phyloP scores from a whole-genome alignment of 1,139 yeast species.

The Saccharomyces hybrid region DNA sequence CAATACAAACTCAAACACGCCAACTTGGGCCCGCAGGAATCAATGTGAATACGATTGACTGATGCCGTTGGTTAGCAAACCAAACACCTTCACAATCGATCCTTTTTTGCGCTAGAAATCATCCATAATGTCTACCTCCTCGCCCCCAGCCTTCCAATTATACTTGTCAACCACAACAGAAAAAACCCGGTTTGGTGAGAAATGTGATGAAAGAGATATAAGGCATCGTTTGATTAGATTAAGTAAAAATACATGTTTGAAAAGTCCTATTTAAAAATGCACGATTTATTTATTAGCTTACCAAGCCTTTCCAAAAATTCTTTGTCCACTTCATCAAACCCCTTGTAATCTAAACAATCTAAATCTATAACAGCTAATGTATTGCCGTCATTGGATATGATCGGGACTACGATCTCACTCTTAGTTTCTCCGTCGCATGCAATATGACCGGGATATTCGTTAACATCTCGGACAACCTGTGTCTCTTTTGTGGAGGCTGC shows the following conservation, averaged over 20 bases:
- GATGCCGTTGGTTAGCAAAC: not conserved
- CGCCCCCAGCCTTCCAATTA: not conserved
- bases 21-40: not conserved
- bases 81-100: not conserved
- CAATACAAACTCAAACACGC: not conserved
- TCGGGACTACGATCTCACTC: slow-evolving; percentile 89
- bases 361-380: slow-evolving; percentile 76
- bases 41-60: not conserved
- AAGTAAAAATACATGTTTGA: not conserved
- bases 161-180: not conserved
- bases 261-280: slow-evolving; percentile 8
- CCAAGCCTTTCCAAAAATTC: slow-evolving; percentile 55
- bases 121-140: not conserved
- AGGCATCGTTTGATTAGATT: not conserved
- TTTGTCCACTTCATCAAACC: slow-evolving; percentile 60
- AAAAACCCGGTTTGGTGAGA: not conserved
- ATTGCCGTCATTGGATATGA: slow-evolving; percentile 37
- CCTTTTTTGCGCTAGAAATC: not conserved
- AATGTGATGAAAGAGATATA: not conserved
- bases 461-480: slow-evolving; percentile 71
- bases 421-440: slow-evolving; percentile 95
- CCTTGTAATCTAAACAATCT: slow-evolving; percentile 59
- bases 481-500: slow-evolving; percentile 56
- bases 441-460: slow-evolving; percentile 80
- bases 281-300: slow-evolving; percentile 38